Base-by-base conservation (phyloP, 805 yeast species). In the Wickerhamiella galacta region DNA sequence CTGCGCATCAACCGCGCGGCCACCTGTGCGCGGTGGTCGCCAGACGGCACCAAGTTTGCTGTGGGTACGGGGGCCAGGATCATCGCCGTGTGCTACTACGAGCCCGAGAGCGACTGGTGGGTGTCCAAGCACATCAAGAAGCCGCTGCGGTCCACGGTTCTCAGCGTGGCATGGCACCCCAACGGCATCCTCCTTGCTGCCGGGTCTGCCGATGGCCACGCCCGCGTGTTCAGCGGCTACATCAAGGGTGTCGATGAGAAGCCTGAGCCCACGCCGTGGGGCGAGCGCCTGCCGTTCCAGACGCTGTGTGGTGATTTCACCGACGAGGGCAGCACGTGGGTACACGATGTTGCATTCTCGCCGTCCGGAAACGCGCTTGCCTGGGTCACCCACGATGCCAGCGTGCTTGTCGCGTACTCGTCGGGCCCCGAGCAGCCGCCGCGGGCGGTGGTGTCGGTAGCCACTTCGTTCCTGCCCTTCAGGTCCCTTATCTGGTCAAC, bases 101-200 rank as follows among this genome's bases (percentile, higher is more conserved):
- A 90, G 58, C 78, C 66, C 40, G 95, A 83, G 48, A 90, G 87
- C 54, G 94, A 90, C 54, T 90, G 99, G 99, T 90, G 99, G 99
- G 85, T 90, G 32, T 81, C 96, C 10, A 87, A 87, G 57, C 98
- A 87, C 60, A 77, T 90, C 57, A 85, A 85, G 63, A 82, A 80
- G 57, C 94, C 95, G n/a, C 64, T 90, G 47, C 75, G 76, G 53
- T 77, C 94, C 8, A 82, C 95, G 20, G 68, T 85, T 44, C 65
- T 85, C 43, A 64, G 78, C 29, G 64, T 87, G 35, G 75, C 75
- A 42, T 85, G 98, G 98, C 95, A 90, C 54, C 85, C 82, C 36
- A 90, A 90, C 57, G 75, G 74, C 46, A 92, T 90, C 16, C 62
- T 90, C 39, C 62, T 90, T 41, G 90, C 92, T 2, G 66, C 78